Conservation (phyloP, 345 rosid genomes). For the Eutrema japonicum region DNA sequence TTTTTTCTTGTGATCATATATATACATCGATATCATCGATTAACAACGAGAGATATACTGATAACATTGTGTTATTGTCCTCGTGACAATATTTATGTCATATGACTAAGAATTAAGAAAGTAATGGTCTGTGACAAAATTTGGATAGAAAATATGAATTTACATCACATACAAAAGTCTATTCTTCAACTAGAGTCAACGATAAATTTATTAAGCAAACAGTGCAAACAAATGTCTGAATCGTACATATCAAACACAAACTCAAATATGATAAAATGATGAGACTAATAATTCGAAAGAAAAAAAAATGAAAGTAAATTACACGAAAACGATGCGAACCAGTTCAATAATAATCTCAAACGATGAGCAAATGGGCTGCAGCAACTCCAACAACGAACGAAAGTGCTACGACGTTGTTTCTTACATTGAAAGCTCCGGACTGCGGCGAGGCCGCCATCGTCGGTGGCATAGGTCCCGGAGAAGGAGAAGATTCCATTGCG, state of each 20-base stretch:
- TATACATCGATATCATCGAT: constrained; percentile 10
- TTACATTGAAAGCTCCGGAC: constrained; percentile 36
- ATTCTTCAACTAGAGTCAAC: constrained; percentile 22
- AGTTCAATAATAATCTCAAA: constrained; percentile 36
- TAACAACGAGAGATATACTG: neutral
- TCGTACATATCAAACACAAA: constrained; percentile 37
- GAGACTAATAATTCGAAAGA: constrained; percentile 22
- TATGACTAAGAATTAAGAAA: constrained; percentile 2
- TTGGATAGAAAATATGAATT: constrained; percentile 21
- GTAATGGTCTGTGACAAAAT: constrained; percentile 2
- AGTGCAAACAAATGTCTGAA: constrained; percentile 40
- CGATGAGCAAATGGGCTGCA: constrained; percentile 32
- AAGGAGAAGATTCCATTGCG: constrained; percentile 29
- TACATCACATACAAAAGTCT: constrained; percentile 25
- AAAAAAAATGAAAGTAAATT: constrained; percentile 25
- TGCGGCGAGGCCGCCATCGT: constrained; percentile 26
- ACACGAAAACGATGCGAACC: constrained; percentile 15
- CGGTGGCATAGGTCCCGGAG: constrained; percentile 37
- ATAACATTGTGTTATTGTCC: neutral
- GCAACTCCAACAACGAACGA: constrained; percentile 34
- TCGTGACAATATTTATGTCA: neutral
- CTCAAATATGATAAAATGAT: constrained; percentile 32
- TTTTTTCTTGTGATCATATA: neutral
- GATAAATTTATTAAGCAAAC: constrained; percentile 30
- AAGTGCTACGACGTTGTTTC: constrained; percentile 28